Evolutionary conservation across 2,329 filamentous ascomycete genomes (phyloP).

Genomic region (Aspergillus fructus): DNA sequence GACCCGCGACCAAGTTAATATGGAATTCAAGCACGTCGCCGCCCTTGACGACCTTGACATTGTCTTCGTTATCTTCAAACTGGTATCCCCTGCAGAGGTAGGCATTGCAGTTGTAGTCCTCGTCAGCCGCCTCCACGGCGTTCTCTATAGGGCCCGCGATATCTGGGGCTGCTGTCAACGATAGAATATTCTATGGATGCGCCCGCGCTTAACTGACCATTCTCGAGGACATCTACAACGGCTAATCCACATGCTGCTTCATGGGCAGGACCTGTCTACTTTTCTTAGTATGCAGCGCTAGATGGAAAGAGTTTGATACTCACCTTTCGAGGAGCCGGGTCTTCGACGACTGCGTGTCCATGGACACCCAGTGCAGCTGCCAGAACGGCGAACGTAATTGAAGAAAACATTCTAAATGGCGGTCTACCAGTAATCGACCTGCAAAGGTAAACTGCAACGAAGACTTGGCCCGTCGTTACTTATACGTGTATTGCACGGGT

Average conservation of each 20-base stretch:
- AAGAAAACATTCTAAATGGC: no score
- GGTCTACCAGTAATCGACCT: no score
- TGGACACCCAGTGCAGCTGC: background rate
- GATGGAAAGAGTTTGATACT: background rate
- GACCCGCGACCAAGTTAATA: background rate
- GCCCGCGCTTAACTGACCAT: background rate
- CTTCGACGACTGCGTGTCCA: background rate
- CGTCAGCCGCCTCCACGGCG: background rate
- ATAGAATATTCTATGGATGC: background rate
- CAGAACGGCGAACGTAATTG: no score
- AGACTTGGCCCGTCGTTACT: no score
- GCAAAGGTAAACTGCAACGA: no score
- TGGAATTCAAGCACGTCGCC: background rate
- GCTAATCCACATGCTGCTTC: background rate
- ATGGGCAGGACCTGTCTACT: background rate
- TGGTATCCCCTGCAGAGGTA: background rate
- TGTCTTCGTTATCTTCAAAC: background rate
- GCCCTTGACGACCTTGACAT: background rate
- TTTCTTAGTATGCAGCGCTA: background rate
- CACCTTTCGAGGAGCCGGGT: background rate
- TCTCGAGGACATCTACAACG: background rate
- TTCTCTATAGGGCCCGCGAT: background rate
- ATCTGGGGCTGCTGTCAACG: background rate
- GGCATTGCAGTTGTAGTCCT: constrained; percentile 2
- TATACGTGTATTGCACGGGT: no score